These are phyloP conservation scores for Colletotrichum eremochloae DNA, from an alignment of 2,329 filamentous ascomycete species.

Conservation along the genomic window DNA sequence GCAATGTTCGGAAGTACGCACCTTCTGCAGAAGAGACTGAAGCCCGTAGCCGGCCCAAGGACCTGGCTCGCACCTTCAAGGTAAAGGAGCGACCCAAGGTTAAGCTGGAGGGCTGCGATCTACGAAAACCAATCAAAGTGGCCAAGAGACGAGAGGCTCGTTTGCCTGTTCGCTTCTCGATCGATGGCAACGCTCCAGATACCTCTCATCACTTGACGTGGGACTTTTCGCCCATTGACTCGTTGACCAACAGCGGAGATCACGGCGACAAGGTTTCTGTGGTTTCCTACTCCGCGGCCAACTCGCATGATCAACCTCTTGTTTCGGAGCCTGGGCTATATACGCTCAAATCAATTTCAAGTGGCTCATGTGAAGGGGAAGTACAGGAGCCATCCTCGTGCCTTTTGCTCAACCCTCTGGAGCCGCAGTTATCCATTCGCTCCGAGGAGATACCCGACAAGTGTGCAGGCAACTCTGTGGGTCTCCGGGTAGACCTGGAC, in stretches of 20 bases:
- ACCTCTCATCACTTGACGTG: conserved; percentile 82
- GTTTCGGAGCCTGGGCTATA: conserved; percentile 89
- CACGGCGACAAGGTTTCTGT: conserved; percentile 71
- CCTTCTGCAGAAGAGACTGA: conserved; percentile 77
- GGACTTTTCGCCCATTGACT: conserved; percentile 82
- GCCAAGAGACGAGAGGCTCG: conserved; percentile 77
- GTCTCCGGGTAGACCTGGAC: conserved; percentile 88
- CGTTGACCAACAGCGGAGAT: conserved; percentile 77
- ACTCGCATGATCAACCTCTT: conserved; percentile 71
- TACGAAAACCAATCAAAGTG: conserved; percentile 84
- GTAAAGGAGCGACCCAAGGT: conserved; percentile 89
- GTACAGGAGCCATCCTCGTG: conserved; percentile 96
- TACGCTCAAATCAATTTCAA: conserved; percentile 83
- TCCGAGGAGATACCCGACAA: conserved; percentile 91
- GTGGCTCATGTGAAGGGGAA: conserved; percentile 86
- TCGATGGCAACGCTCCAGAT: conserved; percentile 70
- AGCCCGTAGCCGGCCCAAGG: conserved; percentile 68
- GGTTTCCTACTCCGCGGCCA: conserved; percentile 72
- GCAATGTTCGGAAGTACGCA: conserved; percentile 85
- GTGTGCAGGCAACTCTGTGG: conserved; percentile 93
- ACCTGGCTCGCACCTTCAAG: conserved; percentile 81
- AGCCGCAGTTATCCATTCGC: conserved; percentile 81
- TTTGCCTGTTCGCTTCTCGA: conserved; percentile 79
- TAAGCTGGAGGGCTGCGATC: conserved; percentile 80
- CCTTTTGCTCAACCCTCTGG: conserved; percentile 88